Evolutionary conservation across 768 basidiomycete species (phyloP), one percentile per base, ranked within the genome.

Genomic region (Hericium erinaceus): DNA sequence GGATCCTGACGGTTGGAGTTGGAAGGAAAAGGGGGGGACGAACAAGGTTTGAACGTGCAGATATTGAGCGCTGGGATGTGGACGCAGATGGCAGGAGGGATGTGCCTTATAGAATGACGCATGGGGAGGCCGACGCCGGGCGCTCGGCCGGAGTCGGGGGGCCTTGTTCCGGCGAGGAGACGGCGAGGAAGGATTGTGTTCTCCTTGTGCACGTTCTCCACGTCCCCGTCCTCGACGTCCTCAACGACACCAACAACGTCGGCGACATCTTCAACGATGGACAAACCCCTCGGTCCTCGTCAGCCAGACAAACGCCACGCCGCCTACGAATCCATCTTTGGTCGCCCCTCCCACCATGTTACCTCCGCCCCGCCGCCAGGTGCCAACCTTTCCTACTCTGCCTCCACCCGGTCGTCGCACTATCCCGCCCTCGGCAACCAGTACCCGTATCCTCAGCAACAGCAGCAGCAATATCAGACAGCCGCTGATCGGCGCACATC

Each of bases 301-400:
- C 71, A 67, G 58, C 76, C 77, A 48, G 87, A 89, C 73, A 89
- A 90, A 68, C 85, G 90, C 55, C 75, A 81, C 70, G 81, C 83
- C 56, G 90, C 90, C 49, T 93, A 91, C 74, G 87, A 92, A 70
- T 82, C 85, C 66, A 92, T 93, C 73, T 93, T 93, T 71, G 89
- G 89, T 24, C 80, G 90, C 24, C 86, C 89, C 54, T 80, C 81
- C 53, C 84, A 83, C 63, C 70, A 74, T 37, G 26, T 61, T 15
- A 57, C 64, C 53, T 64, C 67, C 49, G 61, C 65, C 53, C 61
- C 62, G 58, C 48, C 59, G 33, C 66, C 68, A 57, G 60, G 63
- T 24, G 38, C 53, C 37, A 48, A 59, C 58, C 64, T 60, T 59
- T 50, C 60, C 41, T 68, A 52, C 63, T 61, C 52, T 33, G 46